Conservation (phyloP, 148 eudicot species). For the Camellia granthamiana region DNA sequence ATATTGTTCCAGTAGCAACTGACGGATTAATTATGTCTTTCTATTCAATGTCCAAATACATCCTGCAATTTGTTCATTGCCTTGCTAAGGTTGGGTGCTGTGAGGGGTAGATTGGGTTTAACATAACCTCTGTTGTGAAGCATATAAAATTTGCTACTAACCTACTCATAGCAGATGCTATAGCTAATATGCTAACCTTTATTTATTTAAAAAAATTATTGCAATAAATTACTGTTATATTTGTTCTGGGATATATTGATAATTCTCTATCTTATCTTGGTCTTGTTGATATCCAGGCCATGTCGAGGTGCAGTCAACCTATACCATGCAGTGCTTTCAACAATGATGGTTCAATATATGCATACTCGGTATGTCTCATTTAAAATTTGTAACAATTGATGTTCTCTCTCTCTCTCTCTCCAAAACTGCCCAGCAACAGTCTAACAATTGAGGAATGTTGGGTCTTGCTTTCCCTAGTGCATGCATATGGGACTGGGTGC, state of each 20-base stretch:
- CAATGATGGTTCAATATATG: conserved; percentile 81
- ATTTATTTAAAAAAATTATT: neutral
- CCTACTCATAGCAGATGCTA: neutral
- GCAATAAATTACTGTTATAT: neutral
- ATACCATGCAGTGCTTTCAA: conserved; percentile 82
- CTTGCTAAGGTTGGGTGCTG: neutral
- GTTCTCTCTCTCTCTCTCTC: conserved; percentile 1
- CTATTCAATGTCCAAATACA: no score
- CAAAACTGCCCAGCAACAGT: no score
- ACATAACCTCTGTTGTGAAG: neutral
- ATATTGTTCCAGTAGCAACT: no score
- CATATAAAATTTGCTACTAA: neutral
- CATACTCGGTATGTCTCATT: conserved; percentile 67
- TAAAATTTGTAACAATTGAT: conserved; percentile 10
- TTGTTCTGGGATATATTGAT: neutral
- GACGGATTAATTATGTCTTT: no score
- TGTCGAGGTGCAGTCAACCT: conserved; percentile 85
- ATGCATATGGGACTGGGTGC: neutral
- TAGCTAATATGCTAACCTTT: no score
- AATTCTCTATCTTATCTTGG: conserved; percentile 5
- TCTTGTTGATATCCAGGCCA: conserved; percentile 46
- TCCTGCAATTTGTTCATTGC: no score
- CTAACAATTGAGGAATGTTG: no score
- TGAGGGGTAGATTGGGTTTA: neutral
- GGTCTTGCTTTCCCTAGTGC: no score